Base-by-base conservation (phyloP, 2,329 filamentous ascomycete genomes). In the Phaeosphaeriaceae sp. region DNA sequence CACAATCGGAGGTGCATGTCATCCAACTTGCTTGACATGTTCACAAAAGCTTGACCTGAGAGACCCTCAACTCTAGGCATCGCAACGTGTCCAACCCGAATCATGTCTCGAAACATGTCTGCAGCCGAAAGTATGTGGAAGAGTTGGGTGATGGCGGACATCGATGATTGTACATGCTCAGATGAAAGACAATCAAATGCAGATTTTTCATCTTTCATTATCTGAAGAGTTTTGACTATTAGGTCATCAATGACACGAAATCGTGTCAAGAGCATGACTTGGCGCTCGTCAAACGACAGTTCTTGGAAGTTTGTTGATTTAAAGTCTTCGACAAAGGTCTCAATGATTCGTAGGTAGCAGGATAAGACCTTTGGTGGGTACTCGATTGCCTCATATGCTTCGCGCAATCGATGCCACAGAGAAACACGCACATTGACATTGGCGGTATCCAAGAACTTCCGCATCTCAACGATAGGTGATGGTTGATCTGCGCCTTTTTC, bases 341-440 rank as follows among this genome's bases (percentile, higher is more conserved):
- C 90, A 39, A 97, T 90, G 58, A 89, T 90, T 60, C 89, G 87
- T 23, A 99, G 78, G 52, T 90, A 84, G 72, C 92, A 97, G 0
- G 90, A 95, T 23, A 97, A 85, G 12, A 94, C 87, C 71, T 96
- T 97, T 0, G 93, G 92, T 0, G 84, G 78, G 63, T 97, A 96
- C 6, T 89, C 84, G 52, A 99, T 96, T 6, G 83, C 84, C 43
- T 86, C 82, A 65, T 99, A 99, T 0, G 94, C 93, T 56, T 94
- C 89, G 30, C 90, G 87, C n/a, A 99, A 81, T 42, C 91, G 86
- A 54, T 89, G 87, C 94, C 94, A 99, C 1, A 99, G 79, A 56
- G 94, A 92, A 1, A 97, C 77, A 29, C 90, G 86, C 42, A 97
- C 77, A 44, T 92, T 90, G 1, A 92, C 88, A 65, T 88, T 91